Evolutionary conservation across 345 rosid species (phyloP), one percentile per base, ranked within the genome.

Genomic region (Excoecaria agallocha): DNA sequence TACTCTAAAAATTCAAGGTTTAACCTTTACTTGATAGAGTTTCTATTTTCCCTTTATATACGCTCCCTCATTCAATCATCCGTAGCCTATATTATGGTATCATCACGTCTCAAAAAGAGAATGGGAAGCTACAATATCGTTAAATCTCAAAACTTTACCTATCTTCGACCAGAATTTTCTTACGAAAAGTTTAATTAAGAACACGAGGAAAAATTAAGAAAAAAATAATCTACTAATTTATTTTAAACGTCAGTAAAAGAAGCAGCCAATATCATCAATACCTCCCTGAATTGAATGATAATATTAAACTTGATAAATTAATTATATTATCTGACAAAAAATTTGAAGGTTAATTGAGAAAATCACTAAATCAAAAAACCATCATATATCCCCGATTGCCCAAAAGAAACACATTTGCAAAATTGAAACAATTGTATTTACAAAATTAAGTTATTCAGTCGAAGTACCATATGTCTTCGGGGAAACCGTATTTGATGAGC

Each of bases 401-500:
- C 2, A 5, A 66, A 10, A 19, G 16, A 41, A 70, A 39, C 3
- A 70, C 2, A 59, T 13, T 9, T 2, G 1, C 0, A 10, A 19
- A 19, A 25, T 45, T 71, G 66, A 8, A 49, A 30, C 0, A 24
- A 60, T 20, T 19, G 71, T 10, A 6, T 54, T 0, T 4, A 46
- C n/a, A 25, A 20, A 51, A 11, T 19, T 7, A 13, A 9, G 22
- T 66, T 46, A 38, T 30, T 16, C 46, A 4, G 45, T 2, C 8
- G 24, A 7, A 41, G 66, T 84, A 95, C 99, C 99, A 93, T 72
- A 95, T 86, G 77, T 95, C 99, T 88, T 95, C 99, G 13, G 90
- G 94, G 88, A 91, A 91, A 78, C 99, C 98, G 74, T 91, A 95
- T 80, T 87, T 95, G 90, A 95, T 95, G 69, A 95, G 99, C 78